phyloP scores from a whole-genome alignment of 2,329 filamentous ascomycete species.

The Plenodomus tracheiphilus region DNA sequence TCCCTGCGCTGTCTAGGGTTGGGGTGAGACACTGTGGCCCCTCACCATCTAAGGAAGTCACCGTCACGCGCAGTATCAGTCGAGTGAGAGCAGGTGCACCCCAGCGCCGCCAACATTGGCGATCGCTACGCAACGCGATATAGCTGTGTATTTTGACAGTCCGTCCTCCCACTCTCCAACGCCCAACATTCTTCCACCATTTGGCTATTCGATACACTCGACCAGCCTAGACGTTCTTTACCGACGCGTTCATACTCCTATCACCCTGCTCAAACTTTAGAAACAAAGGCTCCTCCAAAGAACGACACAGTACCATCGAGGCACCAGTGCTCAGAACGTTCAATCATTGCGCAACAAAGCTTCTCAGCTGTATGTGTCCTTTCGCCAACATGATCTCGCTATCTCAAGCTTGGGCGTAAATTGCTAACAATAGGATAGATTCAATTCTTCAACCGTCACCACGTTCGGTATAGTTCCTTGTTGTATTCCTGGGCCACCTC shows the following conservation, averaged over 20 bases:
- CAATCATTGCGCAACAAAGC: not conserved
- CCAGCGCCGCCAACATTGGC: not conserved
- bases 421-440: not conserved
- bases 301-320: not conserved
- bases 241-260: not conserved
- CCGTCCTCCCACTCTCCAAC: not conserved
- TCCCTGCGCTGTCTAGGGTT: not conserved
- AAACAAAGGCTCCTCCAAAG: not conserved
- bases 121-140: not conserved
- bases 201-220: not conserved
- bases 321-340: not conserved
- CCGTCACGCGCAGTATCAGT: not conserved
- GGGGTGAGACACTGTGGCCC: no score
- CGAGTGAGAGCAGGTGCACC: not conserved
- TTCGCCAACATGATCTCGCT: not conserved
- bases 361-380: not conserved
- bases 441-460: not conserved
- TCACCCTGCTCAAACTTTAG: not conserved
- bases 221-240: not conserved
- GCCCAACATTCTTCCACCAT: not conserved
- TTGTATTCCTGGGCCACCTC: not conserved
- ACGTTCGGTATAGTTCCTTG: not conserved
- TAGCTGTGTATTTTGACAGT: not conserved
- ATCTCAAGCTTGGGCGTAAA: not conserved
- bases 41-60: not conserved